Evolutionary conservation across 176 grass and related monocot species (phyloP).

Genomic region (sorghum (Sorghum bicolor)): Sorghum_bicolor_NCBIv3 NC_012879.2:54191001-54191500

Average conservation of each 20-base stretch:
- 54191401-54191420: conserved; percentile 14
- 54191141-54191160: background rate
- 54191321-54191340: background rate
- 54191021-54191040: no score
- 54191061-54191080: background rate
- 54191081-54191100: background rate
- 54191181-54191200: background rate
- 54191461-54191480: background rate
- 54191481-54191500: conserved; percentile 54
- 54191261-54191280: background rate
- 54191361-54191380: background rate
- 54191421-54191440: background rate
- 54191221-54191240: background rate
- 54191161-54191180: background rate
- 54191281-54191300: background rate
- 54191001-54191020: no score
- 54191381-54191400: background rate
- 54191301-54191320: background rate
- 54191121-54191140: background rate
- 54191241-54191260: background rate
- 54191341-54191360: no score
- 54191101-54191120: background rate
- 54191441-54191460: background rate
- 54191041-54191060: background rate
- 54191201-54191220: background rate